Conservation (phyloP, 2,329 filamentous ascomycete species). For the Aspergillus arachidicola region DNA sequence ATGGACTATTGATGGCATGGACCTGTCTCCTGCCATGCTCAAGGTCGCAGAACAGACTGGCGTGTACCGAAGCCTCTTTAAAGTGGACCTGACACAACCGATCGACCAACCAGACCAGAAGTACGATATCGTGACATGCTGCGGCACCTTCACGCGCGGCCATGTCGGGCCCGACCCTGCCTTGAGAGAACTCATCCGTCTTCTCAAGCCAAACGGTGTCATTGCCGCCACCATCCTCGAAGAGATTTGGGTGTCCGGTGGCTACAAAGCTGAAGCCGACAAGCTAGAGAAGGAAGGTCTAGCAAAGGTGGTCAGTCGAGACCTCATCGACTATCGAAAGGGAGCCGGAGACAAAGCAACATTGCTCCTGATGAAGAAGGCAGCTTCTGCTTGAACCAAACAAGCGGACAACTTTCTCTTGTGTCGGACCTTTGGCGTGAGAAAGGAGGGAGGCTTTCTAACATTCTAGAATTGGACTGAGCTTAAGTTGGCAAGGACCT, state of each 20-base stretch:
- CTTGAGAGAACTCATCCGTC: constrained; percentile 54
- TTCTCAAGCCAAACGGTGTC: constrained; percentile 51
- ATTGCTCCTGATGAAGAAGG: constrained; percentile 30
- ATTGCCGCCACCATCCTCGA: constrained; percentile 56
- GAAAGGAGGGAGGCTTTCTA: not conserved
- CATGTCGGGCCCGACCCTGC: constrained; percentile 56
- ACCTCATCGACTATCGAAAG: constrained; percentile 34
- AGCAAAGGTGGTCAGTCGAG: constrained; percentile 36
- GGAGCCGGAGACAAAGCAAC: constrained; percentile 34
- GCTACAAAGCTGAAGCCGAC: constrained; percentile 52
- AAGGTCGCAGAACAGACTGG: constrained; percentile 53
- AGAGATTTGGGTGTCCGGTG: constrained; percentile 52
- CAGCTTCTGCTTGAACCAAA: not conserved
- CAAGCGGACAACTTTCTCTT: not conserved
- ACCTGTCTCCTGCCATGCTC: constrained; percentile 58
- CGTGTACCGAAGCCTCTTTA: constrained; percentile 50
- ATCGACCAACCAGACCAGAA: constrained; percentile 43
- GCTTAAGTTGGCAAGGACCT: not conserved
- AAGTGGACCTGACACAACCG: constrained; percentile 51
- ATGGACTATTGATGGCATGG: constrained; percentile 55
- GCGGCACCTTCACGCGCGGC: constrained; percentile 58
- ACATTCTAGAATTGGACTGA: not conserved
- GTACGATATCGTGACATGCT: constrained; percentile 57
- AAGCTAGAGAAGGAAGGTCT: constrained; percentile 35
- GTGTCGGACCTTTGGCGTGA: not conserved